These are phyloP conservation scores for Chrysopogon serrulatus DNA, from an alignment of 176 grass and related monocot genomes.

Conservation along the genomic window DNA sequence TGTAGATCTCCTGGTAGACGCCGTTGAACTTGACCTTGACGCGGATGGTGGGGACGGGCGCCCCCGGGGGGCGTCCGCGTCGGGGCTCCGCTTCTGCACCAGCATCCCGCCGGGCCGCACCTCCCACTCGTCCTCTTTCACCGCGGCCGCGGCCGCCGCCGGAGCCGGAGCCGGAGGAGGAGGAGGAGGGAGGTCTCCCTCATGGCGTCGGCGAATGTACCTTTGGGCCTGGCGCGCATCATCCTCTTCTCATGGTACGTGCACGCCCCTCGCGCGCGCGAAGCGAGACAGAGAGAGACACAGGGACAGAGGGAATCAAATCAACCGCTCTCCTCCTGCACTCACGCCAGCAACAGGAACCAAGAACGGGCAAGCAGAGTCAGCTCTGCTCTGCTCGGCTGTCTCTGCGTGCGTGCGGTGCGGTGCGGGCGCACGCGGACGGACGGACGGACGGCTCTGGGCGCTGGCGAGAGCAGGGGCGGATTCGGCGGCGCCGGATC, in stretches of 20 bases:
- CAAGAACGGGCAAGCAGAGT: background rate
- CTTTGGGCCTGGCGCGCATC: constrained; percentile 57
- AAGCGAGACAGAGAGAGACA: background rate
- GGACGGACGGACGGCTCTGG: no score
- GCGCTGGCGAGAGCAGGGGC: background rate
- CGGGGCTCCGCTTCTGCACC: constrained; percentile 73
- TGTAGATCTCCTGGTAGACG: constrained; percentile 88
- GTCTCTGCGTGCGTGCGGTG: no score
- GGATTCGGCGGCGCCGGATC: constrained; percentile 19
- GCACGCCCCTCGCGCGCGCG: background rate
- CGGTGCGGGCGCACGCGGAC: no score
- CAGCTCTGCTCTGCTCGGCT: background rate
- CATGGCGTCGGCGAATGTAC: constrained; percentile 45
- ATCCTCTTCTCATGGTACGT: constrained; percentile 69
- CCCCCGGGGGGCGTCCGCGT: constrained; percentile 41
- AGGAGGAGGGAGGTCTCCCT: constrained; percentile 32
- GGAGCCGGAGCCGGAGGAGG: background rate
- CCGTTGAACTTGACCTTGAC: constrained; percentile 90
- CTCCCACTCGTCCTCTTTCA: constrained; percentile 72
- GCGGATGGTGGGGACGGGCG: constrained; percentile 65
- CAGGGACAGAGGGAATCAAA: background rate
- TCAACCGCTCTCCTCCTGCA: background rate
- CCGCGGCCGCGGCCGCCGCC: background rate
- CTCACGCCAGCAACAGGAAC: background rate
- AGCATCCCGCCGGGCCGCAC: constrained; percentile 87